phyloP scores from a whole-genome alignment of 2,329 filamentous ascomycete genomes.

The Ascochyta viciae-villosae region DNA sequence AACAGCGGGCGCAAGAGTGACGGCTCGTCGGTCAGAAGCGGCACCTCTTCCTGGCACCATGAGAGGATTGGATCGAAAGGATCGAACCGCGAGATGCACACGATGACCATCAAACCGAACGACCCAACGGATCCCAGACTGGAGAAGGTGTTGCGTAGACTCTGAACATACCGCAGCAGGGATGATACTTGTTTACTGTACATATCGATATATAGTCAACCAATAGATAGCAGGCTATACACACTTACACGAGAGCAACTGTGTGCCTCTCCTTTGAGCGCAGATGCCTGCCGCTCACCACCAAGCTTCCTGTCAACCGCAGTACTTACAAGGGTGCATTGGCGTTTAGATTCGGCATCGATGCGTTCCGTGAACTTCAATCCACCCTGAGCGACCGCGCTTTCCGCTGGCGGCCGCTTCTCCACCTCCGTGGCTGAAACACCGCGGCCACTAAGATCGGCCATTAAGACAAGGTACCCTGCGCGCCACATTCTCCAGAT shows the following conservation, averaged over 20 bases:
- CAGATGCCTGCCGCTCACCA: neutral
- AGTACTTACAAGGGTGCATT: neutral
- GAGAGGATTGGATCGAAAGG: slow-evolving; percentile 36
- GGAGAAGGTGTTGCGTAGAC: slow-evolving; percentile 37
- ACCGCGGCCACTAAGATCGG: slow-evolving; percentile 1
- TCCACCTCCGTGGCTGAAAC: slow-evolving; percentile 3
- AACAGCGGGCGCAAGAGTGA: slow-evolving; percentile 25
- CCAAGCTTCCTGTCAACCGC: neutral
- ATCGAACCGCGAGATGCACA: slow-evolving; percentile 40
- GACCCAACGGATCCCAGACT: slow-evolving; percentile 34
- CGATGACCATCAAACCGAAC: slow-evolving; percentile 32
- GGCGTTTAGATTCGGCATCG: neutral
- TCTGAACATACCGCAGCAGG: slow-evolving; percentile 2
- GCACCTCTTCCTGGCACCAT: slow-evolving; percentile 30
- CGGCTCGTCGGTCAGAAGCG: slow-evolving; percentile 34
- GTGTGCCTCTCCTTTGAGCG: neutral
- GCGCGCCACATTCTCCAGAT: neutral
- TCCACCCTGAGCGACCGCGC: slow-evolving; percentile 6
- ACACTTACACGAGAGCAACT: neutral
- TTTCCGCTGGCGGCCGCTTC: slow-evolving; percentile 3
- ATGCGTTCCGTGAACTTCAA: neutral
- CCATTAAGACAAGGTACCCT: slow-evolving; percentile 2
- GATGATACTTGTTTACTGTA: neutral
- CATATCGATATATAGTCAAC: slow-evolving; percentile 1
- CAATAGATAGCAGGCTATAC: neutral